phyloP scores from a whole-genome alignment of 2,329 filamentous ascomycete species.

The Alternaria dauci region DNA sequence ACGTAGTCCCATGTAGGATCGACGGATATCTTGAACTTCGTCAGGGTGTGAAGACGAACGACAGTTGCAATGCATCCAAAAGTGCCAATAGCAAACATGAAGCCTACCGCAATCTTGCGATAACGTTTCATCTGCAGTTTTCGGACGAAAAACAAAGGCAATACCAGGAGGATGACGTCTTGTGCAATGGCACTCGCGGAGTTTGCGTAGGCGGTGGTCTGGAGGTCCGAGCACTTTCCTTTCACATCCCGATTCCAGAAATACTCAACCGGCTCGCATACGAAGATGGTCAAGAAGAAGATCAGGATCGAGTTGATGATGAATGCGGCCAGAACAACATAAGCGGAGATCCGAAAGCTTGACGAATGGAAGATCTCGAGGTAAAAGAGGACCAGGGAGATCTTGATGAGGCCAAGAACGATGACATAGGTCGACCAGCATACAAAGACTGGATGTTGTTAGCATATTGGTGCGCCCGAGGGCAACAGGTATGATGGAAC shows the following conservation, averaged over 20 bases:
- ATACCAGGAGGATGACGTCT: constrained; percentile 35
- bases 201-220: constrained; percentile 33
- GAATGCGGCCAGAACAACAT: constrained; percentile 26
- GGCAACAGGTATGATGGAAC: not conserved
- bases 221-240: constrained; percentile 35
- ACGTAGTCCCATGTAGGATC: constrained; percentile 43
- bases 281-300: constrained; percentile 32
- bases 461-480: not conserved
- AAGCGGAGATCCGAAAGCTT: constrained; percentile 25
- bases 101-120: constrained; percentile 31
- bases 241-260: constrained; percentile 42
- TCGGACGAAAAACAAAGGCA: constrained; percentile 34
- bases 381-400: constrained; percentile 39
- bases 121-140: constrained; percentile 34
- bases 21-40: constrained; percentile 32
- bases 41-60: constrained; percentile 33
- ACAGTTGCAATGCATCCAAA: constrained; percentile 41
- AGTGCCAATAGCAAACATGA: constrained; percentile 40
- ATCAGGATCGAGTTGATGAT: constrained; percentile 26
- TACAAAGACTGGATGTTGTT: constrained; percentile 24
- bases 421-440: constrained; percentile 31
- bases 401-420: constrained; percentile 36
- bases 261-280: constrained; percentile 32
- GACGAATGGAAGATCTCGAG: constrained; percentile 39
- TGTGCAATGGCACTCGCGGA: constrained; percentile 34